Evolutionary conservation across 306 rosid genomes (phyloP).

Genomic region (Lotus japonicus): DNA sequence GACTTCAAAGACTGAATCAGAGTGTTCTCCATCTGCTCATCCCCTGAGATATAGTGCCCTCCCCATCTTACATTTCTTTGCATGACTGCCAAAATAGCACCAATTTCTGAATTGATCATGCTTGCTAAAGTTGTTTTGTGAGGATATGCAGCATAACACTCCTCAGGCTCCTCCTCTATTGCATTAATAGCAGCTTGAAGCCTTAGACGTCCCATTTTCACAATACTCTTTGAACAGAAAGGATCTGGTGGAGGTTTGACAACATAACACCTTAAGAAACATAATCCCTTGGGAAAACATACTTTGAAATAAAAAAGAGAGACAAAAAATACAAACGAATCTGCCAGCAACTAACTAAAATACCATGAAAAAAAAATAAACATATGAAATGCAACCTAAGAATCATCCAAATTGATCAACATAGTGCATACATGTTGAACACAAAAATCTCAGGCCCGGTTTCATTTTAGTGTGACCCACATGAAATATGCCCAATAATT

Average conservation of each 20-base stretch:
- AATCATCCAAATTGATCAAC: too few species aligned
- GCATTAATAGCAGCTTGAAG: slow-evolving; percentile 51
- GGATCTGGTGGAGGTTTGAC: not conserved
- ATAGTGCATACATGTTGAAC: too few species aligned
- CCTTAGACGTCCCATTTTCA: slow-evolving; percentile 63
- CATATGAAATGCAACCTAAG: not conserved
- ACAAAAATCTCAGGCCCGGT: too few species aligned
- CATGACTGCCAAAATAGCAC: slow-evolving; percentile 96
- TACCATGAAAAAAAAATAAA: not conserved
- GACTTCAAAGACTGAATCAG: slow-evolving; percentile 80
- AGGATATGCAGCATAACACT: slow-evolving; percentile 38
- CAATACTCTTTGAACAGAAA: slow-evolving; percentile 9
- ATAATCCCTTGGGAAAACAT: not conserved
- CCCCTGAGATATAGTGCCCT: slow-evolving; percentile 79
- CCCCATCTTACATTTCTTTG: slow-evolving; percentile 98
- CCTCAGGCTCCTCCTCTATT: slow-evolving; percentile 71
- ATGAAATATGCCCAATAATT: too few species aligned
- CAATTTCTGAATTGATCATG: slow-evolving; percentile 93
- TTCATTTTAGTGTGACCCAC: too few species aligned
- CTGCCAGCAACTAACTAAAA: too few species aligned
- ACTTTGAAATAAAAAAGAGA: not conserved
- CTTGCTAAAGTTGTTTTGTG: slow-evolving; percentile 66
- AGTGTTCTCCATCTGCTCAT: slow-evolving; percentile 84
- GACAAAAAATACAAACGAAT: not conserved
- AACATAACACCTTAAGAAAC: not conserved